Conservation (phyloP, 2,329 filamentous ascomycete genomes). For the Didymella segeticola region DNA sequence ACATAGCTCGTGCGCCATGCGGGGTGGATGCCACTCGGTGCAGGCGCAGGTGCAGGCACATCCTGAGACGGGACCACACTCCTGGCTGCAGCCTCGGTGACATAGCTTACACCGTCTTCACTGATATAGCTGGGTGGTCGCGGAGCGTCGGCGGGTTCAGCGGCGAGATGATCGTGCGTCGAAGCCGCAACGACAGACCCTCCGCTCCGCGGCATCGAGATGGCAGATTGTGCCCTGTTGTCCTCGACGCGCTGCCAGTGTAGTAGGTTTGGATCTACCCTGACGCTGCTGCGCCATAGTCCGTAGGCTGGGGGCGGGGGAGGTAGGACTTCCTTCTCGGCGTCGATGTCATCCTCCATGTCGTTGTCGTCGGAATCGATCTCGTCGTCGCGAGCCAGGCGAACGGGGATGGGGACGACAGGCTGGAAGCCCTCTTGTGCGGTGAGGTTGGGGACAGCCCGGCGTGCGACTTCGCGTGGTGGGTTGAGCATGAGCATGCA, state of each 20-base stretch:
- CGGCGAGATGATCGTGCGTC: background rate
- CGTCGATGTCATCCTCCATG: constrained; percentile 14
- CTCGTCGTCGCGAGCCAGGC: constrained; percentile 77
- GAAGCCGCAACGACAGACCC: background rate
- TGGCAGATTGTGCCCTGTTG: background rate
- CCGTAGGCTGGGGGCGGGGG: constrained; percentile 80
- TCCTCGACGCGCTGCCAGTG: constrained; percentile 73
- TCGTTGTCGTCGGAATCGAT: constrained; percentile 60
- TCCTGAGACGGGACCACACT: constrained; percentile 28
- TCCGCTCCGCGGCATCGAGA: constrained; percentile 5
- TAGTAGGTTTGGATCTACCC: constrained; percentile 80
- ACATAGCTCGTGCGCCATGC: constrained; percentile 47
- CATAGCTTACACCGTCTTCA: constrained; percentile 76
- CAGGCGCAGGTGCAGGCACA: constrained; percentile 19
- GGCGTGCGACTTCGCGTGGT: constrained; percentile 27
- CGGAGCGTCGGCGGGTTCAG: constrained; percentile 20
- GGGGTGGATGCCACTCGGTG: constrained; percentile 46
- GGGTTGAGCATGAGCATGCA: constrained; percentile 69
- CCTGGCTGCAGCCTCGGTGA: constrained; percentile 67
- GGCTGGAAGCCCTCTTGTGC: constrained; percentile 73
- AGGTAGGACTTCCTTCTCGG: constrained; percentile 30
- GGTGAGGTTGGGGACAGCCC: constrained; percentile 56
- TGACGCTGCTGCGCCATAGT: constrained; percentile 80
- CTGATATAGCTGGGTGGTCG: constrained; percentile 79
- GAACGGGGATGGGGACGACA: constrained; percentile 75